phyloP scores from a whole-genome alignment of 2,329 filamentous ascomycete genomes.

The Drechslerella coelobrocha region DNA sequence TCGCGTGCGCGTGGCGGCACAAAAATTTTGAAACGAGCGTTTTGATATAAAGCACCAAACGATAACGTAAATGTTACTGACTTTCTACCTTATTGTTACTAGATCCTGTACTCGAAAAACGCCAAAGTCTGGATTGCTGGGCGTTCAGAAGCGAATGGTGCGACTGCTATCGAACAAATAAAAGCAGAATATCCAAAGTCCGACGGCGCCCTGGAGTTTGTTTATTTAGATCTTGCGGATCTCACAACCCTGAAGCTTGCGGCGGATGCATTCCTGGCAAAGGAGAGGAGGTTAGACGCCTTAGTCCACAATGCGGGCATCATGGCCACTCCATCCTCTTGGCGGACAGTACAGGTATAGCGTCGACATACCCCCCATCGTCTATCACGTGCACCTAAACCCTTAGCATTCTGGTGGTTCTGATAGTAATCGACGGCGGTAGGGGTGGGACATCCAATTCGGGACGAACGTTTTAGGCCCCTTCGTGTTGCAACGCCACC shows the following conservation, averaged over 20 bases:
- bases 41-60: too few species aligned
- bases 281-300: constrained; percentile 58
- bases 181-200: constrained; percentile 57
- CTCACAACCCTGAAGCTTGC: constrained; percentile 57
- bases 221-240: constrained; percentile 62
- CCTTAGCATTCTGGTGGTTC: not conserved
- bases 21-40: too few species aligned
- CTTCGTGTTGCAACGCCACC: constrained; percentile 51
- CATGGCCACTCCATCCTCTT: constrained; percentile 59
- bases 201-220: constrained; percentile 59
- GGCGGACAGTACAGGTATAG: constrained; percentile 56
- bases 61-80: not conserved
- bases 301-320: constrained; percentile 62
- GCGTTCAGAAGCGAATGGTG: constrained; percentile 61
- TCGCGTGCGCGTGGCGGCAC: too few species aligned
- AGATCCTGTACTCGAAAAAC: constrained; percentile 65
- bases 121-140: constrained; percentile 66
- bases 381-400: constrained; percentile 3
- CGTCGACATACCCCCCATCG: constrained; percentile 24
- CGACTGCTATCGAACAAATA: constrained; percentile 61
- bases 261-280: constrained; percentile 54
- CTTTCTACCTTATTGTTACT: constrained; percentile 52
- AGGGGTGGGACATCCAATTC: constrained; percentile 51
- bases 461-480: constrained; percentile 52
- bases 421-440: not conserved